phyloP scores from a whole-genome alignment of 2,329 filamentous ascomycete species.

The Amylocarpus encephaloides region DNA sequence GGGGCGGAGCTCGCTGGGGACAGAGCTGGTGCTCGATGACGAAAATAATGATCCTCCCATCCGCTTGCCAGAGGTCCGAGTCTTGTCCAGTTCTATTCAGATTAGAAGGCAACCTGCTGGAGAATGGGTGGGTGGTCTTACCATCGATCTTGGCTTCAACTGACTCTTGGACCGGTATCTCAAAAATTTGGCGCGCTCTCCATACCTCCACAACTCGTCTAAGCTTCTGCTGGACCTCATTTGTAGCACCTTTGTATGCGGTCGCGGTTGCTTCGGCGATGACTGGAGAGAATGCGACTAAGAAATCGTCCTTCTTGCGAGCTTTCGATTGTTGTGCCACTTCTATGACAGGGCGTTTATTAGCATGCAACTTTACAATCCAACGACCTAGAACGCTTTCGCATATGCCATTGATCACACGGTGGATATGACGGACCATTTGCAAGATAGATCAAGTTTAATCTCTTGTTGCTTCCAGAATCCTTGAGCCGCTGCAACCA shows the following conservation, averaged over 20 bases:
- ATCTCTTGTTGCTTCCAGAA: slow-evolving; percentile 73
- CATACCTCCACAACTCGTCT: slow-evolving; percentile 90
- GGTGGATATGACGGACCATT: slow-evolving; percentile 63
- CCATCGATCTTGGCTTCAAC: slow-evolving; percentile 76
- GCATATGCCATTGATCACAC: background rate
- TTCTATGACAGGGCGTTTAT: slow-evolving; percentile 47
- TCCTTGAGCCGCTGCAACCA: slow-evolving; percentile 91
- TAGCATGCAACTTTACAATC: background rate
- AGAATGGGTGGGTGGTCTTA: slow-evolving; percentile 37
- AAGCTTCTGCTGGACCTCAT: slow-evolving; percentile 82
- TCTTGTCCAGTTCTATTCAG: slow-evolving; percentile 54
- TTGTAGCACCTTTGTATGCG: slow-evolving; percentile 85
- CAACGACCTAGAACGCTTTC: background rate
- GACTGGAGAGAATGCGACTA: slow-evolving; percentile 83
- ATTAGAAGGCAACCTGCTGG: slow-evolving; percentile 8
- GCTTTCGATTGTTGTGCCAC: slow-evolving; percentile 95
- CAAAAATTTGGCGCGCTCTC: slow-evolving; percentile 82
- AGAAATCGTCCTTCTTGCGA: slow-evolving; percentile 85
- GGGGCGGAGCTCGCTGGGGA: slow-evolving; percentile 71
- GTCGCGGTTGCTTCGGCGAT: slow-evolving; percentile 83
- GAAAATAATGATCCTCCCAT: slow-evolving; percentile 66
- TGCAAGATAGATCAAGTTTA: slow-evolving; percentile 89
- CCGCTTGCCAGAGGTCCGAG: slow-evolving; percentile 44
- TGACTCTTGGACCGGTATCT: slow-evolving; percentile 68
- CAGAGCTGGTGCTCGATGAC: slow-evolving; percentile 42